A percentile compares a stretch with the other conserved stretches of the same genome.
Conservation (phyloP, 768 basidiomycete genomes). For the Collybia mongolica region DNA sequence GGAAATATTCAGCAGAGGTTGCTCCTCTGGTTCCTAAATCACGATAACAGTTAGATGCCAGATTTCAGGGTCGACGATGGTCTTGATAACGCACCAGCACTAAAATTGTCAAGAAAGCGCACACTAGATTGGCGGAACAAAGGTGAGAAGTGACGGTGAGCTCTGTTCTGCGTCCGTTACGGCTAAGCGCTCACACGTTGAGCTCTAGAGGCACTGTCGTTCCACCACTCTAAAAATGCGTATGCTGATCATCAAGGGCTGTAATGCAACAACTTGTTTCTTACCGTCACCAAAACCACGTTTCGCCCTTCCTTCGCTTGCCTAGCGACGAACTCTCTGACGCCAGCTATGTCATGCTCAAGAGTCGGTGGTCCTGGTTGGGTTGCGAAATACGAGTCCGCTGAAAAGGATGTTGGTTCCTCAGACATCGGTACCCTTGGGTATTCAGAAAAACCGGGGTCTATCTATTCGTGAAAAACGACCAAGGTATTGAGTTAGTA, state of each 20-base stretch:
- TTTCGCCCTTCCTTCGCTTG: constrained; percentile 66
- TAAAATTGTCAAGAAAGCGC: constrained; percentile 98
- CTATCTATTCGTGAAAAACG: constrained; percentile 1
- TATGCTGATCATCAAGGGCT: constrained; percentile 4
- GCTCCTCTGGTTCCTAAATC: constrained; percentile 87
- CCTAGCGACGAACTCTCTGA: constrained; percentile 66
- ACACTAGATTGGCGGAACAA: constrained; percentile 57
- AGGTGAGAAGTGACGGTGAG: constrained; percentile 19
- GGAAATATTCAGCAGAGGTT: constrained; percentile 97
- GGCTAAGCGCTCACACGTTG: constrained; percentile 81
- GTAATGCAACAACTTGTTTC: constrained; percentile 22
- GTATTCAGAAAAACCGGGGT: neutral
- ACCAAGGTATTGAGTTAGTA: neutral
- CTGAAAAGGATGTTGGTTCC: constrained; percentile 62
- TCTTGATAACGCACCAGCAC: constrained; percentile 67
- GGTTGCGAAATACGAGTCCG: constrained; percentile 87
- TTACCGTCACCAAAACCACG: constrained; percentile 93
- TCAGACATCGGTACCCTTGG: constrained; percentile 6
- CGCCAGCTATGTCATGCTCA: constrained; percentile 60
- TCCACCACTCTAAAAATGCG: constrained; percentile 78
- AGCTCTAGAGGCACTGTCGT: constrained; percentile 98
- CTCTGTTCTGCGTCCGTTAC: constrained; percentile 19
- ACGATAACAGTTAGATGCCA: constrained; percentile 5
- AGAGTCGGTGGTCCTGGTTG: constrained; percentile 78
- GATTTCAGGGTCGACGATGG: neutral